Base-by-base conservation (phyloP, 2,329 filamentous ascomycete genomes). In the Epichloe sp. region DNA sequence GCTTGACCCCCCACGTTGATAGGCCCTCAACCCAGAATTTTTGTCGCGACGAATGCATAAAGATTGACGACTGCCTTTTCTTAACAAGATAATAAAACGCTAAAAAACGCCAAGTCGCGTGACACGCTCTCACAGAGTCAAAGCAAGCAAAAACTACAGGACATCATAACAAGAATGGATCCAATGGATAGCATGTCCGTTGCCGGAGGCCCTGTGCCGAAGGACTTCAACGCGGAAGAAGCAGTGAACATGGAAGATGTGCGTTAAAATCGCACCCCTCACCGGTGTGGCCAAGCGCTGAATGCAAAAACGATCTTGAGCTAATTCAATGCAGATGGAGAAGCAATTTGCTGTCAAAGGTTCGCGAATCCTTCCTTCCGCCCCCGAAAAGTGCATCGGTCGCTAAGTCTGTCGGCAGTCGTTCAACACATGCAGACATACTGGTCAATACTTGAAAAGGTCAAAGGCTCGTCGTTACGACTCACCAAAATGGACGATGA, bases 341-440 rank as follows among this genome's bases (percentile, higher is more conserved):
- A 95, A 96, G 78, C 93, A 97, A 70, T 98, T 98, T 63, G 93
- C 93, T 34, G 93, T 98, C 62, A 97, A 97, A 76, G 86, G 86
- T 88, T 62, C 44, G 64, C 17, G 3, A n/a, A 42, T 21, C 44
- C 14, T 17, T 42, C 12, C 12, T 7, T 17, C 8, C 2, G 15
- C 4, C n/a, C n/a, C 8, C 15, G 23, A 37, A n/a, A 34, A 23
- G 12, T 5, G 19, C 34, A 26, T 4, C n/a, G 31, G 19, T 44
- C 31, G 35, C 47, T 52, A 38, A 43, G 26, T 37, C 42, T 26
- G 4, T 3, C 17, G 36, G 26, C 57, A 74, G 90, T 85, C 48
- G 93, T 97, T 38, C 87, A 95, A 69, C 93, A 98, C 69, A 88
- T 98, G 78, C 80, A 88, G 64, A 96, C 91, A 47, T 97, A 98